Base-by-base conservation (phyloP, 148 eudicot species). In the Silene conica region DNA sequence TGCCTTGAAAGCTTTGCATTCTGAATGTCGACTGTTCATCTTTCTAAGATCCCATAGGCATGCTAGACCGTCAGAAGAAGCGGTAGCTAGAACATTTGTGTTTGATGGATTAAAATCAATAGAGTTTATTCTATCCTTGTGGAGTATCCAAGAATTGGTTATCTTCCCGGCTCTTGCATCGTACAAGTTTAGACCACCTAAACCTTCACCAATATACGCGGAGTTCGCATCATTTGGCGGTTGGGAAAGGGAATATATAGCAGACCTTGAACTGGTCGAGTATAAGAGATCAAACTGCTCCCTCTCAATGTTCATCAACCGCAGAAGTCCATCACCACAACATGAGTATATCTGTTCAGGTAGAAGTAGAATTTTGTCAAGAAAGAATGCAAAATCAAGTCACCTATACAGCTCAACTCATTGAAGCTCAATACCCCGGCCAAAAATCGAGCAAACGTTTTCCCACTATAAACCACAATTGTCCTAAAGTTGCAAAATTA, bases 41-140 rank as follows among this genome's bases (percentile, higher is more conserved):
- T 80, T 74, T 81, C 97, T 89, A 67, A 92, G 76, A 81, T 92
- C 97, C 97, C 97, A 92, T 61, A 92, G 77, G 76, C 88, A 83
- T 62, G 84, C 92, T 64, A 78, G 83, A 54, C 80, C 81, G 72
- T 89, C 95, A 4, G 88, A 71, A 13, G 95, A 92, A 76, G 92
- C 83, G 16, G 92, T 92, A 70, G 90, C 95, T 83, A 92, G 80
- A 5, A 88, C 59, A 38, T 82, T 84, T 13, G 72, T 76, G 78
- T 85, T 88, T 48, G 82, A 67, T 19, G 89, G 43, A 75, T 68
- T 81, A 45, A 92, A 89, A 78, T 89, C 90, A 50, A 89, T 76
- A 6, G 90, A 74, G 74, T 86, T 92, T 79, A 92, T 88, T 74
- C 88, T 79, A 11, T 28, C 54, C 38, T 80, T 86, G 77, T 92